These are phyloP conservation scores for Cupressus sempervirens DNA, from an alignment of 75 land plant genomes.

Conservation along the genomic window DNA sequence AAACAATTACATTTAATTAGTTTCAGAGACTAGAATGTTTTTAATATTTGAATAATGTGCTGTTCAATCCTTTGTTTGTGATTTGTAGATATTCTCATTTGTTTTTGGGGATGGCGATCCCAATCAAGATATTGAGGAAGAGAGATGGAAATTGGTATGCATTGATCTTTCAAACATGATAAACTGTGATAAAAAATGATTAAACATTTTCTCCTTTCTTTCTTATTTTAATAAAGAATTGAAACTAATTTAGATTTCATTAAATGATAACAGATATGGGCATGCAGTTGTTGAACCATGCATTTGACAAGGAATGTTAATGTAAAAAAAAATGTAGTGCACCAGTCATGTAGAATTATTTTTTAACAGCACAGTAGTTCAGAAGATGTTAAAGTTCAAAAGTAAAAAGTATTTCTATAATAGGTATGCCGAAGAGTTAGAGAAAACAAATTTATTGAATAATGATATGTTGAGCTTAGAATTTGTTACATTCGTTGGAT, in stretches of 20 bases:
- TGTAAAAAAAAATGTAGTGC: not conserved
- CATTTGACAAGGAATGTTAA: not conserved
- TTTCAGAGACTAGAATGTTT: not conserved
- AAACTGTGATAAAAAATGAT: not conserved
- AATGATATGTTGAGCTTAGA: not conserved
- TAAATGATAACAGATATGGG: not conserved
- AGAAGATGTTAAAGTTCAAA: not conserved
- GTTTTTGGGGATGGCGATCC: conserved; percentile 99
- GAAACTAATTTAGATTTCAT: not conserved
- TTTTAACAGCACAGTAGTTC: not conserved
- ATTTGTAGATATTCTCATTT: conserved; percentile 90
- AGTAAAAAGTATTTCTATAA: not conserved
- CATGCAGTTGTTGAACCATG: not conserved
- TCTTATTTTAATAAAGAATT: not conserved
- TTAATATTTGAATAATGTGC: not conserved
- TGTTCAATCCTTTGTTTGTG: not conserved
- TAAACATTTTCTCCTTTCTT: not conserved
- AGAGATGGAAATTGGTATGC: conserved; percentile 91
- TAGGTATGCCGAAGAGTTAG: not conserved
- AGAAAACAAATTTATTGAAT: not conserved
- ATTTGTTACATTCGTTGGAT: not conserved
- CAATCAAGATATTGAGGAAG: conserved; percentile 91
- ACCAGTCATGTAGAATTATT: not conserved
- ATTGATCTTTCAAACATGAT: not conserved
- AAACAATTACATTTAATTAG: not conserved